A percentile compares a stretch with the other conserved stretches of the same genome.
phyloP scores from a whole-genome alignment of 2,329 filamentous ascomycete species.

The Stachybotrys chlorohalonatus region DNA sequence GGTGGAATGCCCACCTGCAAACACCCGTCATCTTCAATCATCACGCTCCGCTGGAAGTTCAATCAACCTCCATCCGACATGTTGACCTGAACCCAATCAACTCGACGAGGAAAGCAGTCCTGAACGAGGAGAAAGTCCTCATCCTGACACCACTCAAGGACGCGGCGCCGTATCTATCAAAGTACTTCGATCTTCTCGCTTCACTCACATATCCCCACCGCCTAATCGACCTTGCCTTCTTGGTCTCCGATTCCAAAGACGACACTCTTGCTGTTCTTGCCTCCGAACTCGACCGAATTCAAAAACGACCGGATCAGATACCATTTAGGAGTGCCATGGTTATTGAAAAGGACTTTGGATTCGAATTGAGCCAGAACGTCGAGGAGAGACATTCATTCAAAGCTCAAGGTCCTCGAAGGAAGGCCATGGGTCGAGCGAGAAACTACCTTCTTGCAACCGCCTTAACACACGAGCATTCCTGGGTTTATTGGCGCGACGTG shows the following conservation, averaged over 20 bases:
- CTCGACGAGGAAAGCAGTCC: constrained; percentile 68
- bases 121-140: constrained; percentile 79
- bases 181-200: constrained; percentile 88
- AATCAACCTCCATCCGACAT: constrained; percentile 67
- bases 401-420: constrained; percentile 82
- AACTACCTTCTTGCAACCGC: constrained; percentile 84
- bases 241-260: constrained; percentile 85
- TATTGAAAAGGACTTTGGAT: constrained; percentile 85
- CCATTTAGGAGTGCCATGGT: constrained; percentile 81
- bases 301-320: constrained; percentile 68
- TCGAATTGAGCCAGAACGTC: constrained; percentile 66
- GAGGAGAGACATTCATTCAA: constrained; percentile 77
- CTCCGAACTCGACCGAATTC: constrained; percentile 78
- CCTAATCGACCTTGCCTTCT: constrained; percentile 88
- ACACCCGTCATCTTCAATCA: constrained; percentile 96
- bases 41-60: constrained; percentile 79
- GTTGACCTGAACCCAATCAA: constrained; percentile 78
- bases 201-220: constrained; percentile 90
- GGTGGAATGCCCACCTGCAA: constrained; percentile 81
- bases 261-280: constrained; percentile 84
- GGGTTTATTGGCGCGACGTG: constrained; percentile 98
- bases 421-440: constrained; percentile 79
- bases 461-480: constrained; percentile 87
- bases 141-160: constrained; percentile 91
- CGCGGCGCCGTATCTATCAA: constrained; percentile 69